Conservation (phyloP, 345 rosid species). For the Cardamine resedifolia region DNA sequence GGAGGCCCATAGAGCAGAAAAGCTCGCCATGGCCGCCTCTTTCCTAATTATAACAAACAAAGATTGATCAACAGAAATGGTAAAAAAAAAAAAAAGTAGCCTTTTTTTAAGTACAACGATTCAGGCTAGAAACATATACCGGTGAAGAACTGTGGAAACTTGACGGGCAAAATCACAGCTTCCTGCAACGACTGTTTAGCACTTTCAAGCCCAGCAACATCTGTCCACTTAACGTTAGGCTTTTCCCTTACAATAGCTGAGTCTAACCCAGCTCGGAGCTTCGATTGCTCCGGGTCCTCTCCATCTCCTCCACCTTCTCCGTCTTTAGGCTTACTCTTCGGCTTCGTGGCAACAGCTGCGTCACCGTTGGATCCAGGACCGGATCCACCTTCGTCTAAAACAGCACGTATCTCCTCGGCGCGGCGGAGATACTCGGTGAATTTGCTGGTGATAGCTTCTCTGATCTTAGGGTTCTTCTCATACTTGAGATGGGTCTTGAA, state of each 20-base stretch:
- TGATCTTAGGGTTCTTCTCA: conserved; percentile 87
- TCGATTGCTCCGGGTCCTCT: conserved; percentile 77
- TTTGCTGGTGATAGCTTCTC: conserved; percentile 69
- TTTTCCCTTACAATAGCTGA: conserved; percentile 84
- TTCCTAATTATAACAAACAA: conserved; percentile 47
- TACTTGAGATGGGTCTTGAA: conserved; percentile 86
- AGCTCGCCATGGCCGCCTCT: conserved; percentile 89
- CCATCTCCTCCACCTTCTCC: conserved; percentile 65
- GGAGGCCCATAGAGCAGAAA: conserved; percentile 86
- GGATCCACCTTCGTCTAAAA: conserved; percentile 69
- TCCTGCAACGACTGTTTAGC: conserved; percentile 86
- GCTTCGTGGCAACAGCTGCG: conserved; percentile 64
- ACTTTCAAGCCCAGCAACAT: conserved; percentile 90
- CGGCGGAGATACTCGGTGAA: conserved; percentile 85
- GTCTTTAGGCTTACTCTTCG: conserved; percentile 73
- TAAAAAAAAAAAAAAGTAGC: neutral
- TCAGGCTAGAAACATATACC: conserved; percentile 41
- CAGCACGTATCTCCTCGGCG: conserved; percentile 90
- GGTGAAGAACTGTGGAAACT: conserved; percentile 89
- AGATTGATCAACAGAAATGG: neutral
- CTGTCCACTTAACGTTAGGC: conserved; percentile 82
- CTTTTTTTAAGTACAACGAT: neutral
- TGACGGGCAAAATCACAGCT: conserved; percentile 91
- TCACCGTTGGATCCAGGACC: conserved; percentile 65
- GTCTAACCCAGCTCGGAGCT: conserved; percentile 75